Percentiles rank a stretch among this genome's conserved stretches.
phyloP scores from a whole-genome alignment of 352 stramenopile genomes.

The Globisporangium parvum region DNA sequence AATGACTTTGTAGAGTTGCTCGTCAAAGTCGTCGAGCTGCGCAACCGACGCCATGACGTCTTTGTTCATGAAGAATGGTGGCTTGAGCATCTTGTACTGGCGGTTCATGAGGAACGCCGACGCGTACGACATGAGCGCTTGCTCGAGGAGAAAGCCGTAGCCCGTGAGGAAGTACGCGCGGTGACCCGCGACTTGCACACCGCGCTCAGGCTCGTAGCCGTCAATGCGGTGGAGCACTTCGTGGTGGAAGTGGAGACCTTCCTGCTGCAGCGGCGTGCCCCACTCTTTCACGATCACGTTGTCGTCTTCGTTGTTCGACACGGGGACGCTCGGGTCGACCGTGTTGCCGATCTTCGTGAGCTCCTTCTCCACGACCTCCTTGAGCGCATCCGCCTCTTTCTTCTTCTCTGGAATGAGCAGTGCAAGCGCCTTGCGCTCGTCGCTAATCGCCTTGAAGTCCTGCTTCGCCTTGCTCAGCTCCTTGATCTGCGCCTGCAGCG shows the following conservation, averaged over 20 bases:
- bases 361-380: conserved; percentile 67
- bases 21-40: conserved; percentile 99
- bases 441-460: conserved; percentile 75
- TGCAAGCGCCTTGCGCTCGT: conserved; percentile 75
- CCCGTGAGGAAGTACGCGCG: conserved; percentile 99
- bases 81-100: conserved; percentile 98
- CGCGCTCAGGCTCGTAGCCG: conserved; percentile 97
- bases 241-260: conserved; percentile 92
- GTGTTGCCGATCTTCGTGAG: conserved; percentile 95
- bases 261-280: conserved; percentile 57
- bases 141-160: conserved; percentile 97
- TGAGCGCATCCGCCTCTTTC: conserved; percentile 73
- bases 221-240: conserved; percentile 98
- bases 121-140: conserved; percentile 98
- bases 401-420: conserved; percentile 67
- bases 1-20: conserved; percentile 99
- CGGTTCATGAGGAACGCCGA: conserved; percentile 94
- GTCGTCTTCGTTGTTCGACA: conserved; percentile 96
- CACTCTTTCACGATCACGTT: conserved; percentile 92
- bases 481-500: conserved; percentile 83
- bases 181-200: conserved; percentile 95
- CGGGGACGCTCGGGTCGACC: conserved; percentile 93
- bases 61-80: conserved; percentile 99
- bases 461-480: conserved; percentile 86
- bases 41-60: conserved; percentile 97